phyloP scores from a whole-genome alignment of 2,329 filamentous ascomycete genomes.

The Hypoxylon sp. region DNA sequence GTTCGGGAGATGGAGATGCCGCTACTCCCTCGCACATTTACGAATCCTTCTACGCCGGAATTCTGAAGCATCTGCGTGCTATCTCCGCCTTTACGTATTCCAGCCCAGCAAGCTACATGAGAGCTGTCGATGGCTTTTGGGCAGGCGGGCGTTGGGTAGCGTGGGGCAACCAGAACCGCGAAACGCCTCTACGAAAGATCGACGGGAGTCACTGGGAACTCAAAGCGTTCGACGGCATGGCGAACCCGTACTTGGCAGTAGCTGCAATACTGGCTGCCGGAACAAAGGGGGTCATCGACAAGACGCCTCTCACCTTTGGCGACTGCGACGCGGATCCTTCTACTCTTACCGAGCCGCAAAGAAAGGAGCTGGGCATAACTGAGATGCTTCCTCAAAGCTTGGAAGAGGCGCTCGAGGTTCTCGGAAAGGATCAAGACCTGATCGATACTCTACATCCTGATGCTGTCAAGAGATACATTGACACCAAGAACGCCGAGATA shows the following conservation, averaged over 20 bases:
- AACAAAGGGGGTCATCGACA: neutral
- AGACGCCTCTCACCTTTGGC: conserved; percentile 1
- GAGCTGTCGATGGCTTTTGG: conserved; percentile 1
- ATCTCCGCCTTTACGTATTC: neutral
- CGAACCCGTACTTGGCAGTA: neutral
- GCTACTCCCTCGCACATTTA: conserved; percentile 1
- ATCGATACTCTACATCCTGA: neutral
- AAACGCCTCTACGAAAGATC: neutral
- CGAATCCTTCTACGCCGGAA: neutral
- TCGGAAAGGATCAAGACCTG: neutral
- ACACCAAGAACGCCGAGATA: neutral
- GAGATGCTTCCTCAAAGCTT: conserved; percentile 2
- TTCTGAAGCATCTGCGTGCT: neutral
- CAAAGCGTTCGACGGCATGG: neutral
- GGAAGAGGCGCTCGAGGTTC: neutral
- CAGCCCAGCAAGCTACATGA: conserved; percentile 2
- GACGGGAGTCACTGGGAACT: neutral
- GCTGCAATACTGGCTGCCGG: neutral
- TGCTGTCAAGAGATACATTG: neutral
- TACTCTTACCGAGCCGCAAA: neutral
- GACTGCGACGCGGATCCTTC: conserved; percentile 1
- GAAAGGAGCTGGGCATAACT: neutral
- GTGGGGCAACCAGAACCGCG: neutral
- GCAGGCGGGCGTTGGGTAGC: neutral
- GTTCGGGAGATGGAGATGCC: neutral